Evolutionary conservation across 805 yeast genomes (phyloP), one percentile per base, ranked within the genome.

Genomic region (Candida sonorensis): DNA sequence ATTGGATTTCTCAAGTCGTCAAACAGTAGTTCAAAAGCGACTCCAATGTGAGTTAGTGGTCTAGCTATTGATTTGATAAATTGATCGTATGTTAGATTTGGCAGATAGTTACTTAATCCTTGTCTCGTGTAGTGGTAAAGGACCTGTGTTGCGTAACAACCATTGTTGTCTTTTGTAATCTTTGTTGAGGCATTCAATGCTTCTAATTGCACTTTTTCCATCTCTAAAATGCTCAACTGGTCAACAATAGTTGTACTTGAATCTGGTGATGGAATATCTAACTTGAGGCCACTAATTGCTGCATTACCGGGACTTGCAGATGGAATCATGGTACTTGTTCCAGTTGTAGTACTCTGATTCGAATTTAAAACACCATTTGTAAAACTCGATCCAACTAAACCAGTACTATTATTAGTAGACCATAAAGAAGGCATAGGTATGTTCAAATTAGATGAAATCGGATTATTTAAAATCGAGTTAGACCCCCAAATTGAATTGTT

Each of bases 1-100:
- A 62, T 57, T 3, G 69, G 68, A n/a, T 55, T 59, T 1, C 70
- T 69, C 26, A 60, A 50, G 34, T 67, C 70, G 40, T 70, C 75
- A 42, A 62, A 64, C 15, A 63, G 43, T 26, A 67, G 50, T 15
- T 67, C 71, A 44, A 69, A 71, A 16, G 53, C 51, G 34, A 57
- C 51, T 4, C 51, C 48, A 10, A 54, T 31, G 13, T 46, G 49
- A 3, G 47, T 39, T 20, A 59, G 40, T 12, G 51, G 51, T 53
- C 60, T 24, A 46, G 63, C 37, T 53, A 64, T 40, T 46, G 60
- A 37, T 50, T 53, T 30, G 50, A 50, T 20, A 31, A 49, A 34
- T 42, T 46, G 46, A 38, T 59, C 36, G 54, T 59, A 31, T 46
- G 53, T 17, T 56, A 42, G 25, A 18, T 38, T 37, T 5, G 67